Evolutionary conservation across 352 stramenopile species (phyloP).

Genomic region (Pythium monospermum): DNA sequence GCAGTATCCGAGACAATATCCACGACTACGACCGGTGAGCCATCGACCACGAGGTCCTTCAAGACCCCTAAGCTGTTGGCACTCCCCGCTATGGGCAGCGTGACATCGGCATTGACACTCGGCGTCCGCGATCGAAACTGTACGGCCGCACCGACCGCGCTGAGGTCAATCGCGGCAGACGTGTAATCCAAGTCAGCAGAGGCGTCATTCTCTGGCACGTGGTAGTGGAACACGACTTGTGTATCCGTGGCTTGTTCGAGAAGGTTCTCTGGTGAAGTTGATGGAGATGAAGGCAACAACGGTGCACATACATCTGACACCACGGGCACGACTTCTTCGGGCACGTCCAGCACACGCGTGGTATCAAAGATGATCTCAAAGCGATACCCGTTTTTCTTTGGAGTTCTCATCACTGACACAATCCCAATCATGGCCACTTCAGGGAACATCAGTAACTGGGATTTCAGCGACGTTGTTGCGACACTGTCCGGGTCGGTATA

Average conservation of each 20-base stretch:
- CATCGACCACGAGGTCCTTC: constrained; percentile 46
- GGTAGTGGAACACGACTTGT: constrained; percentile 58
- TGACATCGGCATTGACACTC: constrained; percentile 25
- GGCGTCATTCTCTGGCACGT: constrained; percentile 28
- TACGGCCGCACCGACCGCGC: constrained; percentile 16
- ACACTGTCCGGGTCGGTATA: constrained; percentile 40
- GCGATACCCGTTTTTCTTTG: constrained; percentile 51
- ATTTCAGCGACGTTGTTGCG: constrained; percentile 36
- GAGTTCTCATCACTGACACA: constrained; percentile 32
- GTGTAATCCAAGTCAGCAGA: constrained; percentile 26
- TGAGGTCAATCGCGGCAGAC: constrained; percentile 25
- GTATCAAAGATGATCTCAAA: constrained; percentile 59
- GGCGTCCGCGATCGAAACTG: constrained; percentile 30
- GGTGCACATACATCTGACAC: constrained; percentile 54
- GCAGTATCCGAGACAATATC: constrained; percentile 42
- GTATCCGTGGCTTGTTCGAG: constrained; percentile 33
- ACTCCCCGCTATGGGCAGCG: constrained; percentile 24
- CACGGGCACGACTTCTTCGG: constrained; percentile 28
- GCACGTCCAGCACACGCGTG: constrained; percentile 35
- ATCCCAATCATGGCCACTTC: constrained; percentile 45
- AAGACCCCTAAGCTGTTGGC: constrained; percentile 22
- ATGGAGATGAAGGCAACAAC: constrained; percentile 29
- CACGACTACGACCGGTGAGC: constrained; percentile 33
- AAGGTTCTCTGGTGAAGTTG: constrained; percentile 31
- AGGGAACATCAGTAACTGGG: constrained; percentile 35